Conservation (phyloP, 257 asterid genomes). For the Fraxinus pennsylvanica region DNA sequence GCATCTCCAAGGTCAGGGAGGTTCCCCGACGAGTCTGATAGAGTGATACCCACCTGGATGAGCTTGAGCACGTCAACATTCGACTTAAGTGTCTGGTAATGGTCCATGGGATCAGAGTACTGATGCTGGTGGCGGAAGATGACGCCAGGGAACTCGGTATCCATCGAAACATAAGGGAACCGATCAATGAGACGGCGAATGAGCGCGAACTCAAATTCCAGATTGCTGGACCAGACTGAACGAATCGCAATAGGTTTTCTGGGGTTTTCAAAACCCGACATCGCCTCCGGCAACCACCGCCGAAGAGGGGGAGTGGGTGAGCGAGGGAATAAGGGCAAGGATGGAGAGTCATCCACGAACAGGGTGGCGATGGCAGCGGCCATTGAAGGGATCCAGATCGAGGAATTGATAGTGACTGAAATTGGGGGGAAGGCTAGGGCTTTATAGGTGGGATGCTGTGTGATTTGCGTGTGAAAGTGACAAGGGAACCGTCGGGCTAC, state of each 20-base stretch:
- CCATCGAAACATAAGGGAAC: conserved; percentile 48
- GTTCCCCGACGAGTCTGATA: conserved; percentile 60
- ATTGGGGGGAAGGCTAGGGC: conserved; percentile 33
- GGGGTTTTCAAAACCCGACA: conserved; percentile 8
- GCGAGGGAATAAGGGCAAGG: conserved; percentile 5
- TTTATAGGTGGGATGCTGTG: background rate
- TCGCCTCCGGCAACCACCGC: conserved; percentile 23
- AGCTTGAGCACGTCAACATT: conserved; percentile 75
- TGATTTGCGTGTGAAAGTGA: background rate
- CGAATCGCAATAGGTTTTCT: conserved; percentile 41
- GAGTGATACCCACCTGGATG: conserved; percentile 79
- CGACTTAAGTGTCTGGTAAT: conserved; percentile 54
- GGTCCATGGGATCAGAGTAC: conserved; percentile 46
- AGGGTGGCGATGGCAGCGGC: conserved; percentile 22
- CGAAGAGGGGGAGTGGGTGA: background rate
- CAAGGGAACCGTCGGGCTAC: background rate
- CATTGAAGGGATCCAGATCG: conserved; percentile 42
- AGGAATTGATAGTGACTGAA: conserved; percentile 16
- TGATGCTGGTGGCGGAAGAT: conserved; percentile 45
- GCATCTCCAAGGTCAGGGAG: conserved; percentile 54
- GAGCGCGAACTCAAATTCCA: conserved; percentile 43
- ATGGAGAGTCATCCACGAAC: conserved; percentile 29
- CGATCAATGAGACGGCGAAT: conserved; percentile 39
- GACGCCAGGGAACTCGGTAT: conserved; percentile 61
- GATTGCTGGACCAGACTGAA: conserved; percentile 47